Base-by-base conservation (phyloP, 2,329 filamentous ascomycete genomes). In the Pseudogymnoascus sp. region DNA sequence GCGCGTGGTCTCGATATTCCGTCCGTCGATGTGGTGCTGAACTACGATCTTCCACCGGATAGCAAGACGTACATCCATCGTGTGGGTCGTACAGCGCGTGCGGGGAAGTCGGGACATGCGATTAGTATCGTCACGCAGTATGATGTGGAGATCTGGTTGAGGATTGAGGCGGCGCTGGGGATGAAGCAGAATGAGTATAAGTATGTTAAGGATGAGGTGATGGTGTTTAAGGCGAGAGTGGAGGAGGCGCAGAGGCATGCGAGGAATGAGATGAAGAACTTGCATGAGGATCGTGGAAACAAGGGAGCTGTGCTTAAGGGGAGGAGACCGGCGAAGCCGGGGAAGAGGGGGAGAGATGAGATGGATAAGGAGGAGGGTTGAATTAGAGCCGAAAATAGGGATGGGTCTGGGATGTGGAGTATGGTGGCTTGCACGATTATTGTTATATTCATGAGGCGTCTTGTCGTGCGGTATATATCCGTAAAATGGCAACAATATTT, bases 1-100 rank as follows among this genome's bases (percentile, higher is more conserved):
- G 90, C 93, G 0, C 87, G 93, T 73, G 93, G 93, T 81, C 81
- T 97, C 5, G 93, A 97, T 79, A 96, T 97, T 56, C 92, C 92
- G 11, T 89, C 86, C n/a, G 92, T 97, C 11, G 91, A 96, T 68
- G 78, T 93, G 0, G 90, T 97, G 2, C 75, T 96, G 68, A 96
- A 96, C 76, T 90, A 88, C 68, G 92, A 96, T 71, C 77, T 96
- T 2, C 91, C 92, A 0, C 84, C 86, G 28, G 91, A 96, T 75
- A 90, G 85, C 70, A 96, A 96, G 76, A 96, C 92, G 0, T 96
- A 96, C 70, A 89, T 96, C 34, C 92, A 96, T 75, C 84, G 92
- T 61, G 91, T 96, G 0, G 92, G 92, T 18, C 88, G 92, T 69
- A 96, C 92, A 0, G 92, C 92, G 0, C 85, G 92, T 75, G 92